Conservation (phyloP, 2,329 filamentous ascomycete species). For the Diaporthe citriasiana region DNA sequence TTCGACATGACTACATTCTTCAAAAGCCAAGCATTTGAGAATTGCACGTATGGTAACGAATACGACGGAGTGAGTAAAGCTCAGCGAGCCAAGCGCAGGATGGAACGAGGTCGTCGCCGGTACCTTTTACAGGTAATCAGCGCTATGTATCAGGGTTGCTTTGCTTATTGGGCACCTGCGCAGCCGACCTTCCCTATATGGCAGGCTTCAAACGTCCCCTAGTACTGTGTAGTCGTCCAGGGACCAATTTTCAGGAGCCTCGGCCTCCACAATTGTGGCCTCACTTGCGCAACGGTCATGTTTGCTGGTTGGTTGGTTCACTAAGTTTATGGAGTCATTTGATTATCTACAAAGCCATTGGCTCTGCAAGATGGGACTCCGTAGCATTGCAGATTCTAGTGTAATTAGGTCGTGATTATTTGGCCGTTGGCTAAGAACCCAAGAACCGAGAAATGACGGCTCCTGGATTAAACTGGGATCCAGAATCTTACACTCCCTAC, state of each 20-base stretch:
- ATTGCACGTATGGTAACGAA: not conserved
- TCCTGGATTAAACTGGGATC: not conserved
- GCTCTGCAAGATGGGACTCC: conserved; percentile 6
- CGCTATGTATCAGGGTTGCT: not conserved
- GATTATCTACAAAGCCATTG: conserved; percentile 23
- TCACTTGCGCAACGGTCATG: conserved; percentile 4
- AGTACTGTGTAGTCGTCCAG: conserved; percentile 18
- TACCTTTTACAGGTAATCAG: not conserved
- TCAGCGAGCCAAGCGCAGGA: conserved; percentile 2
- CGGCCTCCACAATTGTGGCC: conserved; percentile 12
- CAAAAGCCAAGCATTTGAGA: conserved; percentile 9
- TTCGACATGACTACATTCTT: not conserved
- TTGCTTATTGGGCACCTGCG: not conserved
- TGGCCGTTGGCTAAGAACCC: not conserved
- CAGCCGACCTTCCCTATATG: too few species aligned
- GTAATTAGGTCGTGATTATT: conserved; percentile 4
- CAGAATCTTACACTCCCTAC: too few species aligned
- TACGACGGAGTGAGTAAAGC: conserved; percentile 3
- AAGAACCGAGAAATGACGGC: conserved; percentile 8
- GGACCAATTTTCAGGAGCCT: not conserved
- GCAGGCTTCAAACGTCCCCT: not conserved
- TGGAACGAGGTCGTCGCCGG: not conserved
- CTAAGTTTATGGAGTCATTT: conserved; percentile 2
- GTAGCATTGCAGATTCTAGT: conserved; percentile 9
- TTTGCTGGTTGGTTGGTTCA: conserved; percentile 9